phyloP scores from a whole-genome alignment of 2,329 filamentous ascomycete genomes.

The Orbilia javanica region DNA sequence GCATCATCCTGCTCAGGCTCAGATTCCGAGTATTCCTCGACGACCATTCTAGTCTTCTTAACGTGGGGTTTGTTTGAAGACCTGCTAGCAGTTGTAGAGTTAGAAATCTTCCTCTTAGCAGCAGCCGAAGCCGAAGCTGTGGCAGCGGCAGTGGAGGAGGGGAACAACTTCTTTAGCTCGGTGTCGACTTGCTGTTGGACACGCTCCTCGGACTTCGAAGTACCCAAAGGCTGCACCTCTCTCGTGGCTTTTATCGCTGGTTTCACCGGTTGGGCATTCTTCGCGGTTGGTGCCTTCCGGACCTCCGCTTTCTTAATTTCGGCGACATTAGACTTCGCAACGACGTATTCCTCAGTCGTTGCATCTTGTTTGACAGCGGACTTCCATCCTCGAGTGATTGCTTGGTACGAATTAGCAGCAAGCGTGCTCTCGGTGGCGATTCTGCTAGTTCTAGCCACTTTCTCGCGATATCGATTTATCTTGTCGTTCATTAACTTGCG shows the following conservation, averaged over 20 bases:
- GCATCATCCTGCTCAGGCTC: slow-evolving; percentile 14
- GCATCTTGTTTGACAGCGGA: slow-evolving; percentile 18
- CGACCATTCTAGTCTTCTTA: slow-evolving; percentile 47
- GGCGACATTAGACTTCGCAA: not conserved
- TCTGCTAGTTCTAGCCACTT: slow-evolving; percentile 56
- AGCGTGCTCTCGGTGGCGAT: slow-evolving; percentile 60
- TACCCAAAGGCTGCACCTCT: not conserved
- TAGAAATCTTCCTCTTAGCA: slow-evolving; percentile 51
- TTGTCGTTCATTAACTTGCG: slow-evolving; percentile 54
- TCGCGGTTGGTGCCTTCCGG: slow-evolving; percentile 16
- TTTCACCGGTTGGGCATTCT: slow-evolving; percentile 11
- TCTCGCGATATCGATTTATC: slow-evolving; percentile 59
- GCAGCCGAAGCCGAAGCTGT: slow-evolving; percentile 4
- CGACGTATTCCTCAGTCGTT: slow-evolving; percentile 8
- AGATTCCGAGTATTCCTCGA: slow-evolving; percentile 49
- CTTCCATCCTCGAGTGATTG: slow-evolving; percentile 24
- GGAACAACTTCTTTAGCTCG: slow-evolving; percentile 53
- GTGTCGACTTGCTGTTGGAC: slow-evolving; percentile 53
- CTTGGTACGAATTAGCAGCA: slow-evolving; percentile 59
- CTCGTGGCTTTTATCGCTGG: slow-evolving; percentile 19
- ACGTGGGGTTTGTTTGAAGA: slow-evolving; percentile 39
- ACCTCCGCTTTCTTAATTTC: slow-evolving; percentile 22
- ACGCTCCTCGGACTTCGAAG: slow-evolving; percentile 30
- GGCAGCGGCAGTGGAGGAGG: slow-evolving; percentile 9
- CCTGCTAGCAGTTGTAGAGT: slow-evolving; percentile 44